phyloP scores from a whole-genome alignment of 2,329 filamentous ascomycete genomes.

The Elsinoe necatrix region DNA sequence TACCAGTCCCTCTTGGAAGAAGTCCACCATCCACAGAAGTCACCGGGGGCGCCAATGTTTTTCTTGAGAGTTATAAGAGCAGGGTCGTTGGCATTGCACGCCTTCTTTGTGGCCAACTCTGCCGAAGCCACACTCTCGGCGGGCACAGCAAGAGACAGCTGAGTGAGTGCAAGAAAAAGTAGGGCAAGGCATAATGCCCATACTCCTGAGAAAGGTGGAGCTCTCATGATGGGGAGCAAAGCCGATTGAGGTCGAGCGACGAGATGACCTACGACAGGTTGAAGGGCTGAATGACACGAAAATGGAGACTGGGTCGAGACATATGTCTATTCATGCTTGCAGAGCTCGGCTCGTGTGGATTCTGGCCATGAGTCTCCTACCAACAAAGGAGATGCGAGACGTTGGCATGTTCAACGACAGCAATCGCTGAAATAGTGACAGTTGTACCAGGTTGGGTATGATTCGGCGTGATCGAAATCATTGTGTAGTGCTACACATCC shows the following conservation, averaged over 20 bases:
- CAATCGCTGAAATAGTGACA: not conserved
- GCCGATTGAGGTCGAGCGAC: not conserved
- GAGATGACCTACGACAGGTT: not conserved
- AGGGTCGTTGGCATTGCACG: not conserved
- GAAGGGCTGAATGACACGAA: not conserved
- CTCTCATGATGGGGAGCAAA: not conserved
- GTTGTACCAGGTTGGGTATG: not conserved
- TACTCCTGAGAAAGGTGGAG: not conserved
- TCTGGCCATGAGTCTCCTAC: not conserved
- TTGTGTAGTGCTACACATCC: not conserved
- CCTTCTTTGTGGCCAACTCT: not conserved
- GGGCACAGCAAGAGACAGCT: not conserved
- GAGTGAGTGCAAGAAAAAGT: not conserved
- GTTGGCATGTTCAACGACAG: not conserved
- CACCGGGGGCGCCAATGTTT: not conserved
- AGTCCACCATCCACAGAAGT: conserved; percentile 12
- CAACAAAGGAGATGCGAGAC: not conserved
- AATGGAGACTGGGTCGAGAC: not conserved
- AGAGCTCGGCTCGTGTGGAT: not conserved
- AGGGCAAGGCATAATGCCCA: not conserved
- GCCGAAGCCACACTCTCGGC: not conserved
- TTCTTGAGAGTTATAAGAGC: conserved; percentile 5
- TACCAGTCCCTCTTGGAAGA: not conserved
- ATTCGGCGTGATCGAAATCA: not conserved
- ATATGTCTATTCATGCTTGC: not conserved